Conservation (phyloP, 1,284 basidiomycete genomes). For the Malassezia vespertilionis region DNA sequence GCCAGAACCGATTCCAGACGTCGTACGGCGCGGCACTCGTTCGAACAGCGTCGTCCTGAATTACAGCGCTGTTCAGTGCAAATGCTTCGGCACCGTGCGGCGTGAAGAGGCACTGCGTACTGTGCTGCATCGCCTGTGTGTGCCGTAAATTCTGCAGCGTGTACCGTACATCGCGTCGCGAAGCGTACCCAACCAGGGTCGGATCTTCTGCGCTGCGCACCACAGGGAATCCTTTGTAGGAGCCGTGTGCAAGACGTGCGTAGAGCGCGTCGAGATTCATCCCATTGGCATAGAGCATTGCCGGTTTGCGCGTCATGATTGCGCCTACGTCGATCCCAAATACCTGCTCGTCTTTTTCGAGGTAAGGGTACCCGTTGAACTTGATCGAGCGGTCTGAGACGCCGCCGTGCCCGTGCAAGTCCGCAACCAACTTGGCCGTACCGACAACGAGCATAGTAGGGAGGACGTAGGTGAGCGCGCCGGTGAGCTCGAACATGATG, state of each 20-base stretch:
- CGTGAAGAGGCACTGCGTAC: constrained; percentile 34
- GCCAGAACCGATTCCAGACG: background rate
- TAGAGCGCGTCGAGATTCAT: constrained; percentile 65
- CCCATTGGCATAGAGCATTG: constrained; percentile 63
- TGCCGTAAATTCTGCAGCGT: constrained; percentile 59
- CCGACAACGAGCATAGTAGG: constrained; percentile 97
- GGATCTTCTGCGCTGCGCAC: constrained; percentile 53
- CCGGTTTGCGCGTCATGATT: constrained; percentile 73
- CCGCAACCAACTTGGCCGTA: constrained; percentile 94
- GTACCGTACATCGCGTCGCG: constrained; percentile 70
- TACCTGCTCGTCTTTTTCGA: constrained; percentile 68
- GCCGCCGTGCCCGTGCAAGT: constrained; percentile 79
- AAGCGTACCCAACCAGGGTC: constrained; percentile 75
- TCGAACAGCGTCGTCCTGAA: background rate
- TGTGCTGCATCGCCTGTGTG: constrained; percentile 19
- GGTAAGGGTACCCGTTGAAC: constrained; percentile 91
- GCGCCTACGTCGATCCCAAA: constrained; percentile 78
- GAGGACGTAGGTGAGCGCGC: constrained; percentile 90
- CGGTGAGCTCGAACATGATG: constrained; percentile 99
- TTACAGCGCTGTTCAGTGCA: constrained; percentile 5
- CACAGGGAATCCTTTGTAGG: constrained; percentile 84
- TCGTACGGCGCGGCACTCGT: background rate
- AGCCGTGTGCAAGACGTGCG: constrained; percentile 20
- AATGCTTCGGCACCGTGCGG: constrained; percentile 4
- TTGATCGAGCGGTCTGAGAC: constrained; percentile 95